Percentiles rank a stretch among this genome's conserved stretches.
Evolutionary conservation across 805 yeast genomes (phyloP).

Genomic region (Spathaspora arborariae): DNA sequence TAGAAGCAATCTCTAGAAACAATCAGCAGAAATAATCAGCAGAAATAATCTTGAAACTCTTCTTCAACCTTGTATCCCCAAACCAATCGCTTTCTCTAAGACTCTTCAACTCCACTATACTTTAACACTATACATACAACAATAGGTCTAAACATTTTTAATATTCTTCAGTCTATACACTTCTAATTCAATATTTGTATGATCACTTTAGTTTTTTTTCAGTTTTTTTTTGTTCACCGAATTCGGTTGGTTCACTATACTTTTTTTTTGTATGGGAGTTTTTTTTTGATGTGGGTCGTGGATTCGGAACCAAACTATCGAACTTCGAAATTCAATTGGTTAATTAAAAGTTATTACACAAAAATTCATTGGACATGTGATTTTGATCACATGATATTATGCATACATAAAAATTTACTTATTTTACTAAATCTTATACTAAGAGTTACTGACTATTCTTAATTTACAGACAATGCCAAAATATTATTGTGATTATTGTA

Average conservation of each 20-base stretch:
- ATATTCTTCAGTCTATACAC: background rate
- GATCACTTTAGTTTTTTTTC: background rate
- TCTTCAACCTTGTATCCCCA: background rate
- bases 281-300: background rate
- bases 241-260: constrained; percentile 1
- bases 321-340: background rate
- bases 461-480: constrained; percentile 47
- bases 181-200: background rate
- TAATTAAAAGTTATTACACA: background rate
- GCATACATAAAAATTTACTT: background rate
- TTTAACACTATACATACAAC: constrained; percentile 28
- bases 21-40: no score
- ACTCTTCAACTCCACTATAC: background rate
- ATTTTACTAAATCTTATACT: background rate
- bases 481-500: constrained; percentile 83
- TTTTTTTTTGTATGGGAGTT: background rate
- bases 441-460: background rate
- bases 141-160: constrained; percentile 38
- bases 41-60: background rate
- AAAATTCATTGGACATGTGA: background rate
- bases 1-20: background rate
- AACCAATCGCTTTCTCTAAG: background rate
- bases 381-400: background rate
- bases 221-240: constrained; percentile 1
- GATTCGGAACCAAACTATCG: background rate